Percentiles rank a stretch among this genome's conserved stretches.
Conservation (phyloP, 2,329 filamentous ascomycete genomes). For the Colletotrichum agaves region DNA sequence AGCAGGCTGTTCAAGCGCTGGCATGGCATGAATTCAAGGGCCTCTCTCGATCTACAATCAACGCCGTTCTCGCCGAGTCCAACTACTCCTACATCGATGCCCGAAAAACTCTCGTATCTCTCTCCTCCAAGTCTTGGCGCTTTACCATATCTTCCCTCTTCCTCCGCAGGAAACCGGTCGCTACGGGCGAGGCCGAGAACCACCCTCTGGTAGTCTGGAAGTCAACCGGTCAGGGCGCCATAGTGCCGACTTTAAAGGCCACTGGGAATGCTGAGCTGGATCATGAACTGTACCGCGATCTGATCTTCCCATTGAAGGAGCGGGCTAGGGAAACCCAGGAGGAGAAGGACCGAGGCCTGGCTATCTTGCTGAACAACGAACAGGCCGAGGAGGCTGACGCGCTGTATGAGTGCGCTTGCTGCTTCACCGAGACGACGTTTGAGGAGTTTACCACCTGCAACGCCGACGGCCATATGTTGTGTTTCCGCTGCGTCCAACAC, state of each 20-base stretch:
- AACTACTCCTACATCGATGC: conserved; percentile 83
- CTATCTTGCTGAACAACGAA: conserved; percentile 64
- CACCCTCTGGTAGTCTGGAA: conserved; percentile 73
- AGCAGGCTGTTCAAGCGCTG: conserved; percentile 73
- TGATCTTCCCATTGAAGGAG: conserved; percentile 64
- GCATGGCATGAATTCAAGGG: conserved; percentile 81
- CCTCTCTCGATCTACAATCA: conserved; percentile 77
- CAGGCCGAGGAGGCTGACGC: conserved; percentile 68
- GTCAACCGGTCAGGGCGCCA: conserved; percentile 61
- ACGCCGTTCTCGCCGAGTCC: conserved; percentile 81
- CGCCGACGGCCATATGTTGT: conserved; percentile 76
- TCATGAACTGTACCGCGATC: conserved; percentile 67
- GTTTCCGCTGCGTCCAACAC: conserved; percentile 83
- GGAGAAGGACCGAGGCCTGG: conserved; percentile 63
- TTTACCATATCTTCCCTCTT: conserved; percentile 79
- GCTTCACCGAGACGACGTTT: conserved; percentile 76
- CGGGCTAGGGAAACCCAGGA: conserved; percentile 57
- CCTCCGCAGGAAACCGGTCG: conserved; percentile 68
- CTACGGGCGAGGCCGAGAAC: conserved; percentile 64
- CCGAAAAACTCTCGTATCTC: conserved; percentile 72
- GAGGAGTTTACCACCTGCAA: conserved; percentile 81
- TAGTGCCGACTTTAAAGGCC: conserved; percentile 69
- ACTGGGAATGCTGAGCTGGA: conserved; percentile 75
- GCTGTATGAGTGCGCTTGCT: conserved; percentile 80
- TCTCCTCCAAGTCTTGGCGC: conserved; percentile 81